phyloP scores from a whole-genome alignment of 495 filamentous ascomycete genomes.

The Hyaloscypha finlandica region DNA sequence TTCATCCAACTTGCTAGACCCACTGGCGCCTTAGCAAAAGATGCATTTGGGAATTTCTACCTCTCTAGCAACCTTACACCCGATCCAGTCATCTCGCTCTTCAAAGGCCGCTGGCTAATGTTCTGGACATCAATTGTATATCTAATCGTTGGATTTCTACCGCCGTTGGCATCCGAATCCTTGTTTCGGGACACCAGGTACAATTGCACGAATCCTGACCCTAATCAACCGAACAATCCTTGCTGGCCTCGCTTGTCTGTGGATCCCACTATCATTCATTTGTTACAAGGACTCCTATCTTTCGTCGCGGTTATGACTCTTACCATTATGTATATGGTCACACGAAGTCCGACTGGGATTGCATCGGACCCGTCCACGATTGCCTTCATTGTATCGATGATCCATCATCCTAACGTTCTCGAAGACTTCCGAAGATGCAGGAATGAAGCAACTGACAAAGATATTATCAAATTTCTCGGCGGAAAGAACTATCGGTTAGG shows the following conservation, averaged over 20 bases:
- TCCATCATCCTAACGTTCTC: slow-evolving; percentile 1
- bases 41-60: not conserved
- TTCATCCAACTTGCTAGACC: not conserved
- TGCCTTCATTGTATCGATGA: not conserved
- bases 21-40: not conserved
- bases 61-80: not conserved
- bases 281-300: not conserved
- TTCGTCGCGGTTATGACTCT: slow-evolving; percentile 2
- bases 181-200: not conserved
- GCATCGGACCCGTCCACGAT: not conserved
- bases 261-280: not conserved
- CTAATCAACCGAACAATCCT: not conserved
- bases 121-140: not conserved
- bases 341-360: not conserved
- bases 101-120: not conserved
- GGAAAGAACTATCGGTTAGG: not conserved
- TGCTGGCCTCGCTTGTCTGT: not conserved
- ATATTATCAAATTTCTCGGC: not conserved
- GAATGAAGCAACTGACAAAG: not conserved
- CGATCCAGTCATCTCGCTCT: not conserved
- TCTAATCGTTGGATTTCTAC: not conserved
- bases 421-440: not conserved
- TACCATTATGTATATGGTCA: not conserved
- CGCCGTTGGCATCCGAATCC: not conserved
- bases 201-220: not conserved